phyloP scores from a whole-genome alignment of 129 eudicot genomes.

The Pulicaria dysenterica region DNA sequence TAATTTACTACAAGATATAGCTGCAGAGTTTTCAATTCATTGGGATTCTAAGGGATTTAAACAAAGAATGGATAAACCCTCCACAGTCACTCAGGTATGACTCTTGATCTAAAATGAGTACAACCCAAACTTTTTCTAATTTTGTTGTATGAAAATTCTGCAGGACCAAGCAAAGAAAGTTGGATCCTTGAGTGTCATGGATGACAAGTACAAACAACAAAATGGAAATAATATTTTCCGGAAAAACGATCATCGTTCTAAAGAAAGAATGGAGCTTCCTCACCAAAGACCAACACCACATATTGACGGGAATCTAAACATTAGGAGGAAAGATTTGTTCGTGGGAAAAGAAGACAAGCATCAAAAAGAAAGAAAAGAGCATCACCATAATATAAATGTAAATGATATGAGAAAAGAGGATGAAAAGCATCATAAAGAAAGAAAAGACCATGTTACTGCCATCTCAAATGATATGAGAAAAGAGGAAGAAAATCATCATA shows the following conservation, averaged over 20 bases:
- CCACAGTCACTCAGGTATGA: slow-evolving; percentile 57
- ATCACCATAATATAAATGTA: slow-evolving; percentile 30
- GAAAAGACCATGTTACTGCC: slow-evolving; percentile 9
- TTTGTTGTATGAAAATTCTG: neutral
- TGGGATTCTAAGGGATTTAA: slow-evolving; percentile 83
- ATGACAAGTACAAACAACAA: slow-evolving; percentile 36
- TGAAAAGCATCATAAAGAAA: slow-evolving; percentile 28
- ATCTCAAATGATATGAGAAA: neutral
- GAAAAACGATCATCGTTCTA: slow-evolving; percentile 37
- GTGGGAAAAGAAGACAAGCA: slow-evolving; percentile 39
- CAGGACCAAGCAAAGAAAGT: slow-evolving; percentile 41
- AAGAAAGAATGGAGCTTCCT: slow-evolving; percentile 48
- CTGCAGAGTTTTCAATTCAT: slow-evolving; percentile 67
- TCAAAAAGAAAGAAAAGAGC: slow-evolving; percentile 44
- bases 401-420: slow-evolving; percentile 37
- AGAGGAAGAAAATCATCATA: slow-evolving; percentile 28
- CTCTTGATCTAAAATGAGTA: neutral
- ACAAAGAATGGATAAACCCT: slow-evolving; percentile 74
- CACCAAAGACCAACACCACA: slow-evolving; percentile 27
- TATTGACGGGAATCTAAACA: slow-evolving; percentile 25
- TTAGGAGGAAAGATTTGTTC: slow-evolving; percentile 36
- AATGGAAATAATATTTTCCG: slow-evolving; percentile 34
- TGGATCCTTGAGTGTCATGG: slow-evolving; percentile 33
- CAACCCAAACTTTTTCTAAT: neutral
- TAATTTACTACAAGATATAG: slow-evolving; percentile 75